Evolutionary conservation across 2,329 filamentous ascomycete genomes (phyloP).

Genomic region (Clonostachys chloroleuca): DNA sequence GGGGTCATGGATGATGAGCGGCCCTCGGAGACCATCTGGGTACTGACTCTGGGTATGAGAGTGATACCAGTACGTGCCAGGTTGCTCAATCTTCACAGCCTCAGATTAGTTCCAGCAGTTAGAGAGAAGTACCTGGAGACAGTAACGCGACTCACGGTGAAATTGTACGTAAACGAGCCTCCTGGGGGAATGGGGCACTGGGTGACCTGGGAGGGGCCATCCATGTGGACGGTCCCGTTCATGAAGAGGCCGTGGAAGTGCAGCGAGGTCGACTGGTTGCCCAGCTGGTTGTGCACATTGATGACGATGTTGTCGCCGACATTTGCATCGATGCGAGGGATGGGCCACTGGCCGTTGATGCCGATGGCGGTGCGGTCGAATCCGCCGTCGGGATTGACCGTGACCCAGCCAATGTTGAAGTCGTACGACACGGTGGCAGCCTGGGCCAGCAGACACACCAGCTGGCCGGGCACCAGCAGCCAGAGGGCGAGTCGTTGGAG

Average conservation of each 20-base stretch:
- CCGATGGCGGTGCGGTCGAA: slow-evolving; percentile 65
- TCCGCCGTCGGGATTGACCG: slow-evolving; percentile 65
- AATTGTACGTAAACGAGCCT: slow-evolving; percentile 44
- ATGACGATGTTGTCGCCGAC: slow-evolving; percentile 59
- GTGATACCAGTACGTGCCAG: slow-evolving; percentile 60
- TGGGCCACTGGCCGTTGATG: slow-evolving; percentile 74
- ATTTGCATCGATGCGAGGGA: slow-evolving; percentile 59
- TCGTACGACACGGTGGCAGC: slow-evolving; percentile 33
- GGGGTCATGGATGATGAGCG: slow-evolving; percentile 43
- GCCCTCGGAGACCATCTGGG: slow-evolving; percentile 55
- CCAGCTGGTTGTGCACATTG: slow-evolving; percentile 55
- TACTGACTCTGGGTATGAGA: slow-evolving; percentile 50
- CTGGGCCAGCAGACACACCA: too few species aligned
- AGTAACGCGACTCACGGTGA: slow-evolving; percentile 41
- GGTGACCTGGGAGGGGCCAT: slow-evolving; percentile 53
- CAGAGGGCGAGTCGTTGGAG: too few species aligned
- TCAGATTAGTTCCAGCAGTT: slow-evolving; percentile 19
- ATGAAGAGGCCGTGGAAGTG: slow-evolving; percentile 63
- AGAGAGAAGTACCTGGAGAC: slow-evolving; percentile 32
- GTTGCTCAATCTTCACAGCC: slow-evolving; percentile 35
- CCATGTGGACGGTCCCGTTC: slow-evolving; percentile 44
- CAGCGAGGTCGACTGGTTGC: slow-evolving; percentile 51
- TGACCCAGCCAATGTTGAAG: slow-evolving; percentile 69
- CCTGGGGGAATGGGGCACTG: slow-evolving; percentile 47
- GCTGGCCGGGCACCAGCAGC: too few species aligned